Conservation (phyloP, 2,329 filamentous ascomycete genomes). For the Berkeleyomyces rouxiae region DNA sequence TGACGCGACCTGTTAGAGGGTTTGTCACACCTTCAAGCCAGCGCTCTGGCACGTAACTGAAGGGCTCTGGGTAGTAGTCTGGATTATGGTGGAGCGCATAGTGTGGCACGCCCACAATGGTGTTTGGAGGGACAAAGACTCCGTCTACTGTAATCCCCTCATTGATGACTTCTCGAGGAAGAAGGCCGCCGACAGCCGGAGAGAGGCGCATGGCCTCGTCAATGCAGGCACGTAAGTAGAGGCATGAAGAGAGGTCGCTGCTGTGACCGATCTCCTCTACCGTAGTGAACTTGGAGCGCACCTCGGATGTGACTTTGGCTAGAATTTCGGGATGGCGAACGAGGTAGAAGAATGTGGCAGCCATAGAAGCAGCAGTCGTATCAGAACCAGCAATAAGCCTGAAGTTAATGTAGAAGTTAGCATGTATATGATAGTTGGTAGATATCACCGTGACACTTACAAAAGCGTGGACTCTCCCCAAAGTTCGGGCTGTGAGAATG, state of each 20-base stretch:
- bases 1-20: slow-evolving; percentile 22
- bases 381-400: slow-evolving; percentile 55
- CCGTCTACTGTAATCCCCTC: slow-evolving; percentile 40
- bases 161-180: slow-evolving; percentile 40
- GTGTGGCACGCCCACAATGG: slow-evolving; percentile 46
- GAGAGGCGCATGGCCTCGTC: slow-evolving; percentile 50
- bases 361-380: slow-evolving; percentile 53
- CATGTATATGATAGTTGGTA: background rate
- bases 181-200: slow-evolving; percentile 41
- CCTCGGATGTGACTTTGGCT: slow-evolving; percentile 30
- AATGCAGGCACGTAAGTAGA: slow-evolving; percentile 47
- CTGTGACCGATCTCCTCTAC: slow-evolving; percentile 41
- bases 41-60: slow-evolving; percentile 44
- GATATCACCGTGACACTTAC: slow-evolving; percentile 21
- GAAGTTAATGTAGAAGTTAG: background rate
- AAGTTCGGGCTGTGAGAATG: slow-evolving; percentile 48
- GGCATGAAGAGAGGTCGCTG: slow-evolving; percentile 30
- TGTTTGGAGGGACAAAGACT: slow-evolving; percentile 37
- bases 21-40: slow-evolving; percentile 39
- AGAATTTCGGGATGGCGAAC: slow-evolving; percentile 34
- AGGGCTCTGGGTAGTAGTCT: slow-evolving; percentile 43
- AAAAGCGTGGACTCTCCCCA: slow-evolving; percentile 56
- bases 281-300: slow-evolving; percentile 33
- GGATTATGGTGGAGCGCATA: slow-evolving; percentile 54
- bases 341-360: slow-evolving; percentile 46